Conservation (phyloP, 768 basidiomycete genomes). For the Thelephora ganbajun region DNA sequence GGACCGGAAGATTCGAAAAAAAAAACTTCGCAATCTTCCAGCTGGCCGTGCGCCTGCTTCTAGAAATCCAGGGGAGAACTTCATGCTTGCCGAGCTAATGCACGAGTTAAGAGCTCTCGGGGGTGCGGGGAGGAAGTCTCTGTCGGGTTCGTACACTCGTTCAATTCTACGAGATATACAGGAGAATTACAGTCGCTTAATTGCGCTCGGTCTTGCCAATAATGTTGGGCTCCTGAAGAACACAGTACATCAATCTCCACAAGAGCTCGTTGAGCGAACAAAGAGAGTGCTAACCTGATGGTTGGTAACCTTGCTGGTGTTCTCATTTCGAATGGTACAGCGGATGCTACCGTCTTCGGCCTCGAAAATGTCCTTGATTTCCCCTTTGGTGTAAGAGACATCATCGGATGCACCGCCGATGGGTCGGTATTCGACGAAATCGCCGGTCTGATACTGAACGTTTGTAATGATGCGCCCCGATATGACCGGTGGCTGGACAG, state of each 20-base stretch:
- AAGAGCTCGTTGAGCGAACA: background rate
- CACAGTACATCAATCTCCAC: background rate
- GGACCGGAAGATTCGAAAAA: no score
- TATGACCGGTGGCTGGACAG: background rate
- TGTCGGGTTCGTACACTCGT: no score
- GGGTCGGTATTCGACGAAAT: slow-evolving; percentile 30
- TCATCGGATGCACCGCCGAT: slow-evolving; percentile 26
- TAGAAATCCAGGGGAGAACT: no score
- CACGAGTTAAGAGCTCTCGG: no score
- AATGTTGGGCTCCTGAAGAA: background rate
- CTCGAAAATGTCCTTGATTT: slow-evolving; percentile 19
- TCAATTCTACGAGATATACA: no score
- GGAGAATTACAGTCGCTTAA: no score
- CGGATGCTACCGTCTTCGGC: slow-evolving; percentile 18
- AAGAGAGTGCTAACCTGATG: slow-evolving; percentile 18
- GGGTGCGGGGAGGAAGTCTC: no score
- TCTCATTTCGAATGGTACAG: slow-evolving; percentile 28
- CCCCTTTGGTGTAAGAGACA: slow-evolving; percentile 23
- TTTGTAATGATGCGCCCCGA: background rate
- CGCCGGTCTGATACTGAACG: slow-evolving; percentile 17
- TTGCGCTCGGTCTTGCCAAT: background rate
- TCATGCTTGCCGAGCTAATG: no score
- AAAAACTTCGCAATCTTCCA: no score
- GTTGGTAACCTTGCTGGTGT: slow-evolving; percentile 26
- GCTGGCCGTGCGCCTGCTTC: no score